Percentiles rank a stretch among this genome's conserved stretches.
These are phyloP conservation scores for Plasmodium billcollinsi DNA, from an alignment of 169 alveolate species.

Conservation along the genomic window DNA sequence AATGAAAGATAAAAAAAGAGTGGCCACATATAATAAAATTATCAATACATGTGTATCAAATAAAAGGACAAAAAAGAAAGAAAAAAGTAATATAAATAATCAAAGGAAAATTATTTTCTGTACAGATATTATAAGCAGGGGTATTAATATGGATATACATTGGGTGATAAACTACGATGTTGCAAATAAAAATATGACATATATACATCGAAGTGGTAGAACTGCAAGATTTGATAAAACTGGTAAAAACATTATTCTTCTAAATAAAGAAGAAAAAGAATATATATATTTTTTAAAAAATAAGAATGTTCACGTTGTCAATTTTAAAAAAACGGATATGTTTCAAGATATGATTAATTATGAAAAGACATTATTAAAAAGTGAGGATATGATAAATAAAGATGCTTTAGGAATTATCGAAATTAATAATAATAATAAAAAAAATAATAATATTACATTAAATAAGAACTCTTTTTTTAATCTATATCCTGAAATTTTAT, in stretches of 20 bases:
- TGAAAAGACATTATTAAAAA: slow-evolving; percentile 11
- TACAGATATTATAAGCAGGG: slow-evolving; percentile 72
- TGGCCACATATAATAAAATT: slow-evolving; percentile 44
- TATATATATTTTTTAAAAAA: slow-evolving; percentile 58
- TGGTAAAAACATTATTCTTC: slow-evolving; percentile 38
- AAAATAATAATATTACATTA: background rate
- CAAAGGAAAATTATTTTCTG: slow-evolving; percentile 40
- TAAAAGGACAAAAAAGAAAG: background rate
- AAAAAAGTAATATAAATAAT: slow-evolving; percentile 1
- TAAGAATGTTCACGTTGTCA: slow-evolving; percentile 43
- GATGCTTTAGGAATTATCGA: slow-evolving; percentile 19
- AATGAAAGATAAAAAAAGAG: slow-evolving; percentile 73
- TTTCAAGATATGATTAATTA: slow-evolving; percentile 26
- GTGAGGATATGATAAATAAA: slow-evolving; percentile 8
- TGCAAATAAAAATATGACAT: slow-evolving; percentile 68
- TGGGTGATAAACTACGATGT: slow-evolving; percentile 70
- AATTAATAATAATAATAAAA: background rate
- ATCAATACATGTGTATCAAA: background rate
- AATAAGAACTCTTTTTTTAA: background rate
- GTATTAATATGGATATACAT: slow-evolving; percentile 51
- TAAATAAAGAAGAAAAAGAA: slow-evolving; percentile 65
- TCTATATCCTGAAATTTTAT: background rate
- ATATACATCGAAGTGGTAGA: slow-evolving; percentile 71
- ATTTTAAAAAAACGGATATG: slow-evolving; percentile 50
- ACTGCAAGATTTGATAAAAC: slow-evolving; percentile 68